A percentile compares a stretch with the other conserved stretches of the same genome.
Conservation (phyloP, 75 land plant species). For the Pinus taeda region DNA sequence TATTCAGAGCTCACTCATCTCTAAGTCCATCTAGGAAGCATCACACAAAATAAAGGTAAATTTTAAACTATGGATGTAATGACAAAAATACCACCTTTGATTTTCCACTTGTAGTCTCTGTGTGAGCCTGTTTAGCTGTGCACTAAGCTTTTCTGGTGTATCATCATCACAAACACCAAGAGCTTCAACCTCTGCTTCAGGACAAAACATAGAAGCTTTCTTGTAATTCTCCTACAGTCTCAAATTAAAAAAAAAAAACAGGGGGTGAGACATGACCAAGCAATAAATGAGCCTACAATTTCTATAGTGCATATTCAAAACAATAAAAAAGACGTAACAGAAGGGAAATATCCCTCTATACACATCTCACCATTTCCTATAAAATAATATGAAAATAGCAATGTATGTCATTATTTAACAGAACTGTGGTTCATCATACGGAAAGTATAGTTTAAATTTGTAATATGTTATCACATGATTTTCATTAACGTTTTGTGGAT, state of each 20-base stretch:
- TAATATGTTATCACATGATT: too few relatives aligned
- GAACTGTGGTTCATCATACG: too few relatives aligned
- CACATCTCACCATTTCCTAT: too few relatives aligned
- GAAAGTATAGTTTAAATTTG: too few relatives aligned
- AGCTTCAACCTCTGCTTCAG: constrained; percentile 74
- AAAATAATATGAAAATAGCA: too few relatives aligned
- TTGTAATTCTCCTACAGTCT: constrained; percentile 45
- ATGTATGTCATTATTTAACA: too few relatives aligned
- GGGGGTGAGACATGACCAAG: not conserved
- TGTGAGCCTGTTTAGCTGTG: constrained; percentile 35
- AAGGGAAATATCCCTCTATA: too few relatives aligned
- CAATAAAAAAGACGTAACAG: too few relatives aligned
- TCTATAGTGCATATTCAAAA: too few relatives aligned
- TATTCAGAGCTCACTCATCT: too few relatives aligned
- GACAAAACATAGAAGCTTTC: constrained; percentile 80
- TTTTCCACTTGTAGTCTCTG: constrained; percentile 63
- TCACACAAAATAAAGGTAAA: not conserved
- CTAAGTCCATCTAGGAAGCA: too few relatives aligned
- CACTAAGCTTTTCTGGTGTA: constrained; percentile 63
- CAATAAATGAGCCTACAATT: not conserved
- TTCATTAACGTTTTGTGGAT: too few relatives aligned
- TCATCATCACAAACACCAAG: constrained; percentile 44
- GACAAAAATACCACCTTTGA: constrained; percentile 21
- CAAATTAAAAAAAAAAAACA: not conserved
- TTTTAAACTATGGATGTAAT: not conserved